These are phyloP conservation scores for Penicillium concentricum DNA, from an alignment of 2,329 filamentous ascomycete genomes.

Conservation along the genomic window DNA sequence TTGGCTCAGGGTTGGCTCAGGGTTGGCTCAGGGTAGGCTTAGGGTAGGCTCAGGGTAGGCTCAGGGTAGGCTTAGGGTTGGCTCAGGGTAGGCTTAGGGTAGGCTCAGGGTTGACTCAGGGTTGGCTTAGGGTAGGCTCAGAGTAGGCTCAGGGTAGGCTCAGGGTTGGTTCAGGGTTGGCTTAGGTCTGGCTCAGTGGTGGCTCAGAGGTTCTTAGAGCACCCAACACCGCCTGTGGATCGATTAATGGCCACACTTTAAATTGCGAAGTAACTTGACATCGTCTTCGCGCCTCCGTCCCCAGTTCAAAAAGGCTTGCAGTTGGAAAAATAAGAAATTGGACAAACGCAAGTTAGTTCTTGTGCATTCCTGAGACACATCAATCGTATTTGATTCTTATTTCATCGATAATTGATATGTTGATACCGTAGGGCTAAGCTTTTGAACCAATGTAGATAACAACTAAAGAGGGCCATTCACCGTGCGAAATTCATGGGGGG, in stretches of 20 bases:
- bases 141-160: no score
- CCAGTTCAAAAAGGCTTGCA: background rate
- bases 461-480: background rate
- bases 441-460: background rate
- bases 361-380: background rate
- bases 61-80: no score
- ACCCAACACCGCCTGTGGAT: background rate
- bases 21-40: no score
- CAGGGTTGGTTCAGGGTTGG: background rate
- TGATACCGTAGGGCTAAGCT: background rate
- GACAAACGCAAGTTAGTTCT: background rate
- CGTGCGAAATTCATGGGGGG: background rate
- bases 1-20: no score
- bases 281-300: background rate
- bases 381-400: background rate
- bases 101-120: no score
- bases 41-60: no score
- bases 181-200: background rate
- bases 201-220: background rate
- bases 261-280: background rate
- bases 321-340: background rate
- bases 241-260: background rate
- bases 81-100: no score
- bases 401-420: background rate
- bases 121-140: no score